A percentile compares a stretch with the other conserved stretches of the same genome.
These are phyloP conservation scores for Grigorovia humatica DNA, from an alignment of 805 yeast genomes.

Conservation along the genomic window DNA sequence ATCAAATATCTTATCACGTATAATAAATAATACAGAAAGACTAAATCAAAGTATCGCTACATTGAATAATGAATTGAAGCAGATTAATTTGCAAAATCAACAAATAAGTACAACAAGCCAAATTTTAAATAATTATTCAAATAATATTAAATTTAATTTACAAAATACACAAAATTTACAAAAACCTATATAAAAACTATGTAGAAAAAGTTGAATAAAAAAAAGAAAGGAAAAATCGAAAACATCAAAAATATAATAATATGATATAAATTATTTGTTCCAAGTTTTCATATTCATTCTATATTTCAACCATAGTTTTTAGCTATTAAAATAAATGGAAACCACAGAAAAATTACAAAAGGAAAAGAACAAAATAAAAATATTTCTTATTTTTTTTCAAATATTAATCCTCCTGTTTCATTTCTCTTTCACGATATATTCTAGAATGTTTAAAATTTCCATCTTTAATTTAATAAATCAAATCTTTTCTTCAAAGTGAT, in stretches of 20 bases:
- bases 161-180: conserved; percentile 46
- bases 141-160: conserved; percentile 60
- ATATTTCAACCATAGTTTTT: too few relatives aligned
- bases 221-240: not conserved
- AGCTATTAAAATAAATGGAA: too few relatives aligned
- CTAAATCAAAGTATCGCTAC: conserved; percentile 61
- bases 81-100: conserved; percentile 55
- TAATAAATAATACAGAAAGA: conserved; percentile 66
- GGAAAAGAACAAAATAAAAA: too few relatives aligned
- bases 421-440: too few relatives aligned
- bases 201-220: too few relatives aligned
- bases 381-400: too few relatives aligned
- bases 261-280: conserved; percentile 1
- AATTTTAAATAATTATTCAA: conserved; percentile 69
- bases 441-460: too few relatives aligned
- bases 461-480: conserved; percentile 40
- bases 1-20: conserved; percentile 61
- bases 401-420: too few relatives aligned
- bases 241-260: not conserved
- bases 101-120: conserved; percentile 62
- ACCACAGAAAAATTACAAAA: too few relatives aligned
- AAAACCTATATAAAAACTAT: not conserved
- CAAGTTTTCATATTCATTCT: conserved; percentile 6
- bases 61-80: conserved; percentile 49
- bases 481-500: conserved; percentile 94